A percentile compares a stretch with the other conserved stretches of the same genome.
These are phyloP conservation scores for Xylaria sp. DNA, from an alignment of 2,329 filamentous ascomycete genomes.

Conservation along the genomic window DNA sequence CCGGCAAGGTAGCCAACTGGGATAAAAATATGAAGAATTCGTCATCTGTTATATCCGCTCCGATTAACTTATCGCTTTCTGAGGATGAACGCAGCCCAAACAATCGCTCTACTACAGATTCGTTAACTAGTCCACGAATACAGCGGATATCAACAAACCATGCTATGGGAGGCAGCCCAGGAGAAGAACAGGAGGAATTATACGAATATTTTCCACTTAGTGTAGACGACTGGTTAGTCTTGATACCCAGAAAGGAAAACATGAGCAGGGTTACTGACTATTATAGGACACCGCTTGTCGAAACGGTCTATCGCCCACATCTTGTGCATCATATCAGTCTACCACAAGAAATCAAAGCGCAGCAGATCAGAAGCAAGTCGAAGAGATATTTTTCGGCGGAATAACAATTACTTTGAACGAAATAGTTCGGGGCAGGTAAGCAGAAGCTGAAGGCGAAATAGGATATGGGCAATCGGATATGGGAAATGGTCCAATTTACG, in stretches of 20 bases:
- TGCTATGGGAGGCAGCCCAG: slow-evolving; percentile 65
- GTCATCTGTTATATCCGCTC: slow-evolving; percentile 46
- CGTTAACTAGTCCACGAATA: slow-evolving; percentile 59
- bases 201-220: slow-evolving; percentile 96
- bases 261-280: not conserved
- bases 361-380: slow-evolving; percentile 71
- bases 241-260: not conserved
- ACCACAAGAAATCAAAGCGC: slow-evolving; percentile 75
- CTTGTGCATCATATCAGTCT: slow-evolving; percentile 89
- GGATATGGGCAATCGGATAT: too few relatives aligned
- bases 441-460: slow-evolving; percentile 8
- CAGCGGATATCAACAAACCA: slow-evolving; percentile 49
- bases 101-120: slow-evolving; percentile 60
- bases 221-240: slow-evolving; percentile 80
- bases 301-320: slow-evolving; percentile 67
- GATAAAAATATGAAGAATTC: slow-evolving; percentile 43
- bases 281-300: slow-evolving; percentile 44
- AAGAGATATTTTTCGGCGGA: slow-evolving; percentile 80
- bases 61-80: slow-evolving; percentile 65
- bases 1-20: slow-evolving; percentile 39
- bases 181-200: slow-evolving; percentile 82
- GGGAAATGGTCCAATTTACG: slow-evolving; percentile 20
- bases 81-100: slow-evolving; percentile 68
- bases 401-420: slow-evolving; percentile 45
- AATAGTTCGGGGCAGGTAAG: slow-evolving; percentile 7